These are phyloP conservation scores for Paracamarosporium sp. DNA, from an alignment of 2,329 filamentous ascomycete species.

Conservation along the genomic window DNA sequence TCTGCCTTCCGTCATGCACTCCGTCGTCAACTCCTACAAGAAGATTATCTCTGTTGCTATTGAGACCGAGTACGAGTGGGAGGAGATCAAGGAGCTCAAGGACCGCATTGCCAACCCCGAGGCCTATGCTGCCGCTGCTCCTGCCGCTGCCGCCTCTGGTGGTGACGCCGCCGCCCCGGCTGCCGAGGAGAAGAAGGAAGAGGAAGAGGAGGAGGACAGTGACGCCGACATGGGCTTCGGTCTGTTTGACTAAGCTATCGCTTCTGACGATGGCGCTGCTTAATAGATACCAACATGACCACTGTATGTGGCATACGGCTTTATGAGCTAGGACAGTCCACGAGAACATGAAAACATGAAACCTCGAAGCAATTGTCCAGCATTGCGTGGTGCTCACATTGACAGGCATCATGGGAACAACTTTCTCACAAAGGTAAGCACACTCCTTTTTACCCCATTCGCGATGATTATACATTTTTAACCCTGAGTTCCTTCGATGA, in stretches of 20 bases:
- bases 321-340: slow-evolving; percentile 39
- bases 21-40: slow-evolving; percentile 97
- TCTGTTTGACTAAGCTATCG: slow-evolving; percentile 58
- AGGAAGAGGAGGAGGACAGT: slow-evolving; percentile 63
- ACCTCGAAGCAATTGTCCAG: slow-evolving; percentile 11
- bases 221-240: slow-evolving; percentile 62
- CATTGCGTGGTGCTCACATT: slow-evolving; percentile 32
- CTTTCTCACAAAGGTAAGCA: slow-evolving; percentile 44
- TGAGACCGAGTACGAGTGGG: slow-evolving; percentile 90
- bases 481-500: slow-evolving; percentile 66
- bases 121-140: slow-evolving; percentile 85
- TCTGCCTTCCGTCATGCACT: slow-evolving; percentile 95
- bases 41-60: slow-evolving; percentile 89
- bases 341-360: slow-evolving; percentile 46
- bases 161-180: slow-evolving; percentile 50
- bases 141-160: slow-evolving; percentile 64
- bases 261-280: slow-evolving; percentile 25
- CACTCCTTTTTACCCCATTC: slow-evolving; percentile 18
- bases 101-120: slow-evolving; percentile 99
- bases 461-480: slow-evolving; percentile 72
- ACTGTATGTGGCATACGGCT: slow-evolving; percentile 28
- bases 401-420: slow-evolving; percentile 14
- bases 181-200: slow-evolving; percentile 50
- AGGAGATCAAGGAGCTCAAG: slow-evolving; percentile 97
- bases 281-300: slow-evolving; percentile 26